Conservation (phyloP, 176 grass and related monocot species). For the Musa acuminata region DNA sequence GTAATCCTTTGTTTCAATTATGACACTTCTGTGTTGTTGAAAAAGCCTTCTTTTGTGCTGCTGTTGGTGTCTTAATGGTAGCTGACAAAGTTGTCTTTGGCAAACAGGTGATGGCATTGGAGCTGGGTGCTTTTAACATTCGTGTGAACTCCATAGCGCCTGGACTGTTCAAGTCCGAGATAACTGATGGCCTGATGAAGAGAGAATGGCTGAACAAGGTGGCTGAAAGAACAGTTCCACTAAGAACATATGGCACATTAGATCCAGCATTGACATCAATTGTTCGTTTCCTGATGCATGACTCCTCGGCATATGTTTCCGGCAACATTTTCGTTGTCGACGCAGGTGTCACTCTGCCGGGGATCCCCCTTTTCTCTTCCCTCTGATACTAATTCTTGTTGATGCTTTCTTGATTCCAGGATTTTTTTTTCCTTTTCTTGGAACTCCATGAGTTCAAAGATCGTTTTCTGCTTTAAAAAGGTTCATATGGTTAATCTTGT, state of each 20-base stretch:
- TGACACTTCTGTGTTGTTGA: not conserved
- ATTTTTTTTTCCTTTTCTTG: no score
- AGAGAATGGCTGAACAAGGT: slow-evolving; percentile 26
- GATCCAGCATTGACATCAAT: slow-evolving; percentile 40
- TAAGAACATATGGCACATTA: slow-evolving; percentile 22
- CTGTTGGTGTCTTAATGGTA: no score
- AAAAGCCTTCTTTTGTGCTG: not conserved
- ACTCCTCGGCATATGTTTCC: slow-evolving; percentile 32
- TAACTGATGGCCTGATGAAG: slow-evolving; percentile 25
- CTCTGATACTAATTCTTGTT: slow-evolving; percentile 16
- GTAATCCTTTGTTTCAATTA: no score
- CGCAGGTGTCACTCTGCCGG: slow-evolving; percentile 24
- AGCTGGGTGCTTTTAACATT: slow-evolving; percentile 30
- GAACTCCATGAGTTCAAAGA: no score
- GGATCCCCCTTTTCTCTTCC: slow-evolving; percentile 35
- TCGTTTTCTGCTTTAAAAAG: no score
- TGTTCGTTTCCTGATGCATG: slow-evolving; percentile 33
- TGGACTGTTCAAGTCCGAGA: slow-evolving; percentile 39
- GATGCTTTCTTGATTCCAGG: no score
- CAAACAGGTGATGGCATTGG: slow-evolving; percentile 36
- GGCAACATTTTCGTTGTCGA: slow-evolving; percentile 41
- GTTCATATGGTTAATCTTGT: no score
- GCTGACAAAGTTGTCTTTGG: not conserved
- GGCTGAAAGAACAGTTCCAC: slow-evolving; percentile 24
- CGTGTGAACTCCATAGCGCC: slow-evolving; percentile 36